Conservation (phyloP, 345 rosid species). For the Corchorus capsularis region DNA sequence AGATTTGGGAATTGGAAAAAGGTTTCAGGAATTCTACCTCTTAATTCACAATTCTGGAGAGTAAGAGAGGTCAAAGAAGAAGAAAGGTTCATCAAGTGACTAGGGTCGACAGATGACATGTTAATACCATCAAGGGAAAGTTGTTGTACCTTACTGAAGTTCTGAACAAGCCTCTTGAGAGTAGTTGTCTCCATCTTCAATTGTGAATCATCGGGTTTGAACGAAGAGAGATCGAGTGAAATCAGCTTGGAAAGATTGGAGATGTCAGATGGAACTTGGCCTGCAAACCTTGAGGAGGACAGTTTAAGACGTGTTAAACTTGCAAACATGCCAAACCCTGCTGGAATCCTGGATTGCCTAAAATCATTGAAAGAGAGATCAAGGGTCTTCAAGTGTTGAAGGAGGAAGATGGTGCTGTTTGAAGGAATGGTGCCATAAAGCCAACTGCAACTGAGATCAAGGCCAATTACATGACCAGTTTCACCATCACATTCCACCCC, state of each 20-base stretch:
- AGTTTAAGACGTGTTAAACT: constrained; percentile 28
- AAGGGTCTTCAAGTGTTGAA: constrained; percentile 15
- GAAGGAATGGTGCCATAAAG: background rate
- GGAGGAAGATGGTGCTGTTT: constrained; percentile 18
- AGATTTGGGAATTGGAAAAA: constrained; percentile 15
- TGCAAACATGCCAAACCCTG: background rate
- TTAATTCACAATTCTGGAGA: constrained; percentile 5
- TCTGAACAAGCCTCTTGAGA: background rate
- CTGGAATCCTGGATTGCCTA: constrained; percentile 17
- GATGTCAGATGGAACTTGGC: no score
- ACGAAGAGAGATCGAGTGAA: constrained; percentile 20
- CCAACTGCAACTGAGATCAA: constrained; percentile 20
- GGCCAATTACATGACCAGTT: constrained; percentile 25
- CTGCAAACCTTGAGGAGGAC: background rate
- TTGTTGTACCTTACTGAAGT: background rate
- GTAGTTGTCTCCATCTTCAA: background rate
- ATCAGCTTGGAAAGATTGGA: background rate
- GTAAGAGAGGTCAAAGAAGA: constrained; percentile 9
- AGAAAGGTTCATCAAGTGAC: constrained; percentile 14
- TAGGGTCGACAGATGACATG: constrained; percentile 8
- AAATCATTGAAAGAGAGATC: constrained; percentile 12
- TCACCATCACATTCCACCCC: constrained; percentile 16
- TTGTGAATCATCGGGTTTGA: constrained; percentile 1
- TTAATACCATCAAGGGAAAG: constrained; percentile 1
- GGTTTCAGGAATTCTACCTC: constrained; percentile 13